Evolutionary conservation across 768 basidiomycete genomes (phyloP), one percentile per base, ranked within the genome.

Genomic region (Boletus eberwhitei): DNA sequence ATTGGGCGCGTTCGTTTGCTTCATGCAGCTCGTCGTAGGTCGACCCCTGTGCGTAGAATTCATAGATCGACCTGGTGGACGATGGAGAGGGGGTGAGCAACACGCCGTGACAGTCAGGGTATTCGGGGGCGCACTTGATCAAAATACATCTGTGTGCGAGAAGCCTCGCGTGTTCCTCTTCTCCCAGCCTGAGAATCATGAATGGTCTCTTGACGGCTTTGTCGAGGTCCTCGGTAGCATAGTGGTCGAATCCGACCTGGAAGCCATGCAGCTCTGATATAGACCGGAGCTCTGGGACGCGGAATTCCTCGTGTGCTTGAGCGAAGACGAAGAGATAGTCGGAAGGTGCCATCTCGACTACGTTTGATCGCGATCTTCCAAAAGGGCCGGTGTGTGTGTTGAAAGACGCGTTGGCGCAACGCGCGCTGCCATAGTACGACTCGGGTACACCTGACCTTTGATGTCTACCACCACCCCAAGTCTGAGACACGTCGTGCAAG

Each of bases 221-320:
- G 70, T 87, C 83, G 53, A 72, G 68, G 58, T 79, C 77, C 48
- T 80, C 74, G 16, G 72, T 58, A 35, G 73, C 62, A 21, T 84
- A 73, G 8, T 36, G 59, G 54, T 61, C 59, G 51, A 90, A 71
- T 38, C 71, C 69, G 39, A 90, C 71, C 0, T 75, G 61, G 67
- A 97, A 89, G 9, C 78, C 82, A 73, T 87, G 68, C 1, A 93
- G 77, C 62, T 93, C 83, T 3, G 90, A 81, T 37, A 94, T 69
- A 4, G 93, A 94, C 31, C 73, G 69, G 0, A 97, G 79, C 67
- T 94, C 92, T 34, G 93, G 93, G 13, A 95, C 69, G 24, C 94
- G 78, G 66, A 96, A 96, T 35, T 90, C 86, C 35, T 80, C 76
- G 67, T 96, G 91, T 6, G 78, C 80, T 69, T 90, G 90, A 2